These are phyloP conservation scores for Dryadomyces sulphureus DNA, from an alignment of 2,329 filamentous ascomycete species.

Conservation along the genomic window DNA sequence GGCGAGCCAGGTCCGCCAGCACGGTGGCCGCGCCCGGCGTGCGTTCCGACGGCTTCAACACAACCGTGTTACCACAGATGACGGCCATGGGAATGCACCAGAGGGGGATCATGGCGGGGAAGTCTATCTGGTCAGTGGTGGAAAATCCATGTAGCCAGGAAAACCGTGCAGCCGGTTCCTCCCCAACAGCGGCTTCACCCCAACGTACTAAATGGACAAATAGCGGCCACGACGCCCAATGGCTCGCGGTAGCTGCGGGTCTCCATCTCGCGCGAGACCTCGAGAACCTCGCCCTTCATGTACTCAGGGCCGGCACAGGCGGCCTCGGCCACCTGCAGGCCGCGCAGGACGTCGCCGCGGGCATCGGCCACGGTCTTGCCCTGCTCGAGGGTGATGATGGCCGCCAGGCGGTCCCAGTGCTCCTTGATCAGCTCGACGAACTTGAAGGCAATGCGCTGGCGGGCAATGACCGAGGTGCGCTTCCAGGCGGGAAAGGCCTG, in stretches of 20 bases:
- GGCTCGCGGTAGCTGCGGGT: constrained; percentile 70
- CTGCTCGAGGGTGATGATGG: constrained; percentile 74
- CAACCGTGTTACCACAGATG: constrained; percentile 66
- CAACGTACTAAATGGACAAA: constrained; percentile 70
- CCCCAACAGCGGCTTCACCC: constrained; percentile 2
- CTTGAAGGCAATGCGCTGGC: constrained; percentile 79
- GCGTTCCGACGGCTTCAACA: constrained; percentile 74
- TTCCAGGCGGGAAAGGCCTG: constrained; percentile 63
- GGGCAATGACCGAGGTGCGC: constrained; percentile 52
- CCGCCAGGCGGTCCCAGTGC: constrained; percentile 71
- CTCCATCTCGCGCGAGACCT: constrained; percentile 83
- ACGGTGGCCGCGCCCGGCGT: constrained; percentile 78
- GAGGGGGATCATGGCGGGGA: constrained; percentile 79
- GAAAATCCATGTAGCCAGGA: neutral
- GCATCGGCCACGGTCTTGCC: constrained; percentile 79
- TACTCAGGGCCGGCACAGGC: constrained; percentile 68
- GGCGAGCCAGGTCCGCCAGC: constrained; percentile 60
- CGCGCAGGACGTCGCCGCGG: constrained; percentile 64
- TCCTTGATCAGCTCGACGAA: constrained; percentile 66
- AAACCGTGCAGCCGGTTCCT: constrained; percentile 2
- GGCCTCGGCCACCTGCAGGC: constrained; percentile 71
- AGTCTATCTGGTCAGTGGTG: constrained; percentile 39
- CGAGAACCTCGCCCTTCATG: constrained; percentile 67
- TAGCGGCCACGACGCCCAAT: constrained; percentile 64
- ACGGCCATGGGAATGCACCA: constrained; percentile 79